Evolutionary conservation across 129 eudicot species (phyloP).

Genomic region (Helichrysum umbraculigerum): DNA sequence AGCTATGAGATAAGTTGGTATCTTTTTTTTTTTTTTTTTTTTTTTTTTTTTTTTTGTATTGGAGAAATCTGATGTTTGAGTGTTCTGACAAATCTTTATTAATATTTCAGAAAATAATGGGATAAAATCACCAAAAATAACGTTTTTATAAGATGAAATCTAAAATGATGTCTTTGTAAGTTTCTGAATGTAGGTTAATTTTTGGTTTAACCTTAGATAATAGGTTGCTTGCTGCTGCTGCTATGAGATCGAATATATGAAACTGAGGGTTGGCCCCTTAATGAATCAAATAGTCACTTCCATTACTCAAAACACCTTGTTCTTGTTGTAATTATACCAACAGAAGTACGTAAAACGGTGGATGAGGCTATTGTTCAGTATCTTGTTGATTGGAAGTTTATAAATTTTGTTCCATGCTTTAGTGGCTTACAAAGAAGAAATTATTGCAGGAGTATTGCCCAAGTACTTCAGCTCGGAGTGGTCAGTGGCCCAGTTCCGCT

Average conservation of each 20-base stretch:
- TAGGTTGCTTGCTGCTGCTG: background rate
- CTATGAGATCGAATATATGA: background rate
- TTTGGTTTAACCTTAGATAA: background rate
- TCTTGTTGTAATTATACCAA: background rate
- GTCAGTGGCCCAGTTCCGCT: conserved; percentile 91
- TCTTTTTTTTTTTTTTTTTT: too few relatives aligned
- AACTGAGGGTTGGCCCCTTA: background rate
- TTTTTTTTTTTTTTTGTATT: too few relatives aligned
- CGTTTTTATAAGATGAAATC: background rate
- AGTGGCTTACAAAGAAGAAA: conserved; percentile 6
- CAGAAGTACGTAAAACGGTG: background rate
- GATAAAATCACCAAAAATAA: background rate
- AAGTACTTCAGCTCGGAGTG: conserved; percentile 95
- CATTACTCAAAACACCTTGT: background rate
- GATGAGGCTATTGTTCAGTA: background rate
- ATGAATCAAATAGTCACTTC: background rate
- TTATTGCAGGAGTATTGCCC: conserved; percentile 77
- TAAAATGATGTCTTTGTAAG: background rate
- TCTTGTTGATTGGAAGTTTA: conserved; percentile 1
- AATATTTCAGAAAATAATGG: background rate
- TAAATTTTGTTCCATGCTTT: conserved; percentile 6
- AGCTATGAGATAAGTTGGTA: too few relatives aligned
- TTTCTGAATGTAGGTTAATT: background rate
- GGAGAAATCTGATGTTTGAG: too few relatives aligned
- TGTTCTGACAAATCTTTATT: too few relatives aligned